Percentiles rank a stretch among this genome's conserved stretches.
Evolutionary conservation across 495 filamentous ascomycete species (phyloP).

Genomic region (Glonium stellatum): DNA sequence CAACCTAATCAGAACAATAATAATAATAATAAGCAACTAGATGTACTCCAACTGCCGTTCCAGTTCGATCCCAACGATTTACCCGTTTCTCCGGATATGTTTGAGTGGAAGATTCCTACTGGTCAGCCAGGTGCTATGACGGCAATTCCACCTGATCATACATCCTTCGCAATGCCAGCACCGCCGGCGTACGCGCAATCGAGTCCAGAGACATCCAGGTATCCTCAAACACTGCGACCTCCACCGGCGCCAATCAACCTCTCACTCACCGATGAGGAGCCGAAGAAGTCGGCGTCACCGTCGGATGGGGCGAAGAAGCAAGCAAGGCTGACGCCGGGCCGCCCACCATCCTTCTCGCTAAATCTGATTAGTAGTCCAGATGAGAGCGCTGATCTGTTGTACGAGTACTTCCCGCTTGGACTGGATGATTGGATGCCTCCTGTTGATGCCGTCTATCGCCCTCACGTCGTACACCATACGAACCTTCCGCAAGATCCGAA

Average conservation of each 20-base stretch:
- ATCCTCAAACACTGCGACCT: constrained; percentile 31
- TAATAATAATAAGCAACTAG: constrained; percentile 27
- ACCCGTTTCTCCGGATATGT: constrained; percentile 34
- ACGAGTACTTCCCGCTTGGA: constrained; percentile 86
- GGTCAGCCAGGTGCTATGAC: constrained; percentile 28
- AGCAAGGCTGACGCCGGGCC: constrained; percentile 18
- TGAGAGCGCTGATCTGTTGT: constrained; percentile 72
- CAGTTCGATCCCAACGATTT: constrained; percentile 36
- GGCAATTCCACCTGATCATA: constrained; percentile 27
- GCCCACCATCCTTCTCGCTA: constrained; percentile 39
- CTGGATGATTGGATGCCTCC: constrained; percentile 89
- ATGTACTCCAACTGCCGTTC: constrained; percentile 31
- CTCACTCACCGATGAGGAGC: constrained; percentile 69
- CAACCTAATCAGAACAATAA: constrained; percentile 4
- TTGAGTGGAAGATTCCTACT: constrained; percentile 33
- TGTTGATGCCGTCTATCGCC: constrained; percentile 86
- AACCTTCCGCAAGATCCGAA: constrained; percentile 69
- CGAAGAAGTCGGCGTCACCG: constrained; percentile 26
- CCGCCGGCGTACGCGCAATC: constrained; percentile 44
- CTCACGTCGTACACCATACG: constrained; percentile 86
- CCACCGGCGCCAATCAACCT: constrained; percentile 59
- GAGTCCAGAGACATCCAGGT: constrained; percentile 46
- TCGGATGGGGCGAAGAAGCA: constrained; percentile 24
- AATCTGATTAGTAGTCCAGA: constrained; percentile 44
- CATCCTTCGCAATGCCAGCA: constrained; percentile 18